These are phyloP conservation scores for Aureobasidium sp. DNA, from an alignment of 2,329 filamentous ascomycete genomes.

Conservation along the genomic window DNA sequence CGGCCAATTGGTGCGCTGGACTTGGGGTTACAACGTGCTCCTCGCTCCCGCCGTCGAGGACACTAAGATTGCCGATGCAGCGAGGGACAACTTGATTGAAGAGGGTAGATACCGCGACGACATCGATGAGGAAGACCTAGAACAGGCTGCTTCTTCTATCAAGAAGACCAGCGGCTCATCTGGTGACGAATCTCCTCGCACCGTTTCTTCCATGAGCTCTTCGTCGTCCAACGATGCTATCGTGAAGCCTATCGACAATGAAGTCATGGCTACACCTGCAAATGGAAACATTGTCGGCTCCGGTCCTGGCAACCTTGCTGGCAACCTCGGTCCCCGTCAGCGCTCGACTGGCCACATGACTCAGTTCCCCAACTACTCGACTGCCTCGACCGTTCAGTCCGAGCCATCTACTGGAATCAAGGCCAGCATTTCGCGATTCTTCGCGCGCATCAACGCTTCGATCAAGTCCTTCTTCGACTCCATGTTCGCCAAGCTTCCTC, in stretches of 20 bases:
- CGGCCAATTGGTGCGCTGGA: conserved; percentile 91
- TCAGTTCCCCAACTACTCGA: conserved; percentile 27
- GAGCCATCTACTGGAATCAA: conserved; percentile 18
- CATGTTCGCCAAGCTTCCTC: conserved; percentile 44
- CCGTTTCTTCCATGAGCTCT: conserved; percentile 18
- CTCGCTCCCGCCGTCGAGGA: conserved; percentile 72
- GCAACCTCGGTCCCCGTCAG: conserved; percentile 23
- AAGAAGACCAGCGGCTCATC: conserved; percentile 34
- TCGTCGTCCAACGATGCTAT: conserved; percentile 21
- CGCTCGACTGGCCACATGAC: conserved; percentile 48
- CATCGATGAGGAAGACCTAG: conserved; percentile 34
- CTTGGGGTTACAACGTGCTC: conserved; percentile 93
- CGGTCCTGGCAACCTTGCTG: conserved; percentile 31
- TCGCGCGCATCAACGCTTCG: conserved; percentile 16
- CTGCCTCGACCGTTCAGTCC: conserved; percentile 17
- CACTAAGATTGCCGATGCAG: conserved; percentile 48
- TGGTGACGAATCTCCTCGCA: conserved; percentile 35
- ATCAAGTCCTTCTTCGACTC: conserved; percentile 26
- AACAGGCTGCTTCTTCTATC: conserved; percentile 22
- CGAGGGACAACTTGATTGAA: conserved; percentile 32
- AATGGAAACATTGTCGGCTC: conserved; percentile 39
- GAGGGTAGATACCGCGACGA: conserved; percentile 50
- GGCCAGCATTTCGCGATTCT: conserved; percentile 16
- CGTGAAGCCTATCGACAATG: conserved; percentile 21
- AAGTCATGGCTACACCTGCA: conserved; percentile 34